Conservation (phyloP, 306 rosid species). For the Cucurbita argyrosperma region DNA sequence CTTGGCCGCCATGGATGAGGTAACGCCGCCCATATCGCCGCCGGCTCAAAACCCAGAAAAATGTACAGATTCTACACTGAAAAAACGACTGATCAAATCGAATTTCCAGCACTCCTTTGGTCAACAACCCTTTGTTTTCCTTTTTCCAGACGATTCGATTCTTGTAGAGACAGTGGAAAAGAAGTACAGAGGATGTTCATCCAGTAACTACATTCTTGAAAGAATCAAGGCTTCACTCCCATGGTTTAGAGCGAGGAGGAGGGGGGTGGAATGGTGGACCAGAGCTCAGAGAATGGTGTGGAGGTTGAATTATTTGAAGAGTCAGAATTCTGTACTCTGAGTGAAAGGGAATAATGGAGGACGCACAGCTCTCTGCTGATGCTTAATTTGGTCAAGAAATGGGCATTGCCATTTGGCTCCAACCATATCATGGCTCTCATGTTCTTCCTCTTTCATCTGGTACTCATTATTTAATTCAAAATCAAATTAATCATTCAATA, state of each 20-base stretch:
- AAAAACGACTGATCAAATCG: background rate
- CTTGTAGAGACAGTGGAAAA: conserved; percentile 18
- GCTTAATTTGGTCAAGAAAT: background rate
- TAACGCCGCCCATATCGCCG: conserved; percentile 47
- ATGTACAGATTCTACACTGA: background rate
- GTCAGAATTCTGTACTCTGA: background rate
- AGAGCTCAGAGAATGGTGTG: background rate
- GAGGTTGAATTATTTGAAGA: background rate
- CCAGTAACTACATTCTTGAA: background rate
- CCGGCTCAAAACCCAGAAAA: background rate
- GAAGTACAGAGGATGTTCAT: background rate
- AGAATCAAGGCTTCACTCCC: background rate
- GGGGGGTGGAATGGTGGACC: background rate
- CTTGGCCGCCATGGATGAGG: conserved; percentile 67
- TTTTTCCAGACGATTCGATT: conserved; percentile 21
- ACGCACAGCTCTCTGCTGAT: conserved; percentile 1
- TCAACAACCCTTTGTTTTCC: background rate
- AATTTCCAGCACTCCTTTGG: conserved; percentile 12
- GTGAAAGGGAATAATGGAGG: background rate
- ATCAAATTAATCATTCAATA: background rate
- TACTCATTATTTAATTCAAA: background rate
- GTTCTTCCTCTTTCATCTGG: background rate
- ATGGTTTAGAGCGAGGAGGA: background rate
- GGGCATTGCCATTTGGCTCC: background rate
- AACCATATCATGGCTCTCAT: background rate